Evolutionary conservation across 108 stramenopile genomes (phyloP).

Genomic region (Stephanodiscus minutulus): DNA sequence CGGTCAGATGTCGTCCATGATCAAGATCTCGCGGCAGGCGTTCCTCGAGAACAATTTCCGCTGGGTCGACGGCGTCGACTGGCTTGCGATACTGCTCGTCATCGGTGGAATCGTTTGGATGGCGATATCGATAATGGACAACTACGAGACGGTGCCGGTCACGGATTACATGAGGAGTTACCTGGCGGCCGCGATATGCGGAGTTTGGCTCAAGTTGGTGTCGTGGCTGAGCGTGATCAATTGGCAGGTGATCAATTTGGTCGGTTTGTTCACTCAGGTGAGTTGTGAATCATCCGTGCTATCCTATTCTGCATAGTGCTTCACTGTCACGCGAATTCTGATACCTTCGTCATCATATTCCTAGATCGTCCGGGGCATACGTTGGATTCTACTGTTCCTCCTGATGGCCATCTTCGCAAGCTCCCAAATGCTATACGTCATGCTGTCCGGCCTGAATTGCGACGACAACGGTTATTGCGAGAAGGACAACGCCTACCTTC

Average conservation of each 20-base stretch:
- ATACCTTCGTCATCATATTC: neutral
- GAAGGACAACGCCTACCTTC: slow-evolving; percentile 49
- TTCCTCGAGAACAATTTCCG: slow-evolving; percentile 52
- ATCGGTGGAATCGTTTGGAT: slow-evolving; percentile 50
- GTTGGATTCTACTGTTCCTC: slow-evolving; percentile 52
- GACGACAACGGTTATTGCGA: slow-evolving; percentile 47
- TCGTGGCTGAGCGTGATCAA: slow-evolving; percentile 56
- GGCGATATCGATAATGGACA: slow-evolving; percentile 30
- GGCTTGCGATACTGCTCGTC: slow-evolving; percentile 43
- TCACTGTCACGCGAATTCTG: neutral
- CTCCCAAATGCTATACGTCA: slow-evolving; percentile 56
- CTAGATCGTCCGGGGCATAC: slow-evolving; percentile 45
- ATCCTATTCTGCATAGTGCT: neutral
- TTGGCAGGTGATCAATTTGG: slow-evolving; percentile 56
- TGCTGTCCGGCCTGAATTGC: slow-evolving; percentile 51
- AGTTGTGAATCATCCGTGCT: slow-evolving; percentile 1
- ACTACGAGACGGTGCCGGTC: slow-evolving; percentile 24
- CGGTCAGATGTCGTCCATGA: slow-evolving; percentile 53
- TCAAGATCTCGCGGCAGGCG: slow-evolving; percentile 49
- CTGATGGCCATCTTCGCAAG: slow-evolving; percentile 46
- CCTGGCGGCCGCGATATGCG: slow-evolving; percentile 49
- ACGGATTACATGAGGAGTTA: slow-evolving; percentile 56
- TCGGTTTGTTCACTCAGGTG: slow-evolving; percentile 43
- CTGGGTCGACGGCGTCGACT: slow-evolving; percentile 49
- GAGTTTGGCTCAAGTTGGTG: slow-evolving; percentile 44